Evolutionary conservation across 2,329 filamentous ascomycete genomes (phyloP), one percentile per base, ranked within the genome.

Genomic region (Juglanconis oblonga): DNA sequence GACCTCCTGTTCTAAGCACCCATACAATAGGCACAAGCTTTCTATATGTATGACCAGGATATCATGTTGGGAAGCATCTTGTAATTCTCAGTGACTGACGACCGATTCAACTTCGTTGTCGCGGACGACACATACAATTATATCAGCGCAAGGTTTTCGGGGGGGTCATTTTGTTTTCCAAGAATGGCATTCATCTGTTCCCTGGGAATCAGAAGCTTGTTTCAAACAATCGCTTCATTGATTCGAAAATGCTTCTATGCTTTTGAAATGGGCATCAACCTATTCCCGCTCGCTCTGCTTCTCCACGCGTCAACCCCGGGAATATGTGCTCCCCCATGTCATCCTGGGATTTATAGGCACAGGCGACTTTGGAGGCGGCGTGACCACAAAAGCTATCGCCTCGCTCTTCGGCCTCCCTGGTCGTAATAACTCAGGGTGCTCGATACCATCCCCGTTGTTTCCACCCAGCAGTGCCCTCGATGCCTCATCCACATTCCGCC

Each of bases 111-210:
- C 5, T 81, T 82, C 58, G 75, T 80, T 1, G 77, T 81, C 3
- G 73, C 80, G 65, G 80, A 83, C 54, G 69, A 75, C 59, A 72
- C 73, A 38, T 80, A 78, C 66, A 81, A 81, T 65, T 81, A 81
- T 63, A 69, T 81, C 64, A 81, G 76, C 62, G 79, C 73, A 24
- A 71, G 79, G 6, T 81, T 75, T 61, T 79, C 79, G 0, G 73
- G 68, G 3, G 79, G 81, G 75, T 74, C 1, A 71, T 74, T 49
- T 61, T 76, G 5, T 71, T 80, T 52, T 73, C 77, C 2, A 71
- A 80, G 52, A 74, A 73, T 63, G 70, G 74, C 3, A 73, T 80
- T 58, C 71, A 73, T 56, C 67, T 81, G 40, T 71, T 78, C 14
- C 31, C 13, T n/a, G n/a, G 33, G 8, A 3, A 40, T 36, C 24